Percentiles rank a stretch among this genome's conserved stretches.
phyloP scores from a whole-genome alignment of 257 asterid genomes.

The Fraxinus quadrangulata region DNA sequence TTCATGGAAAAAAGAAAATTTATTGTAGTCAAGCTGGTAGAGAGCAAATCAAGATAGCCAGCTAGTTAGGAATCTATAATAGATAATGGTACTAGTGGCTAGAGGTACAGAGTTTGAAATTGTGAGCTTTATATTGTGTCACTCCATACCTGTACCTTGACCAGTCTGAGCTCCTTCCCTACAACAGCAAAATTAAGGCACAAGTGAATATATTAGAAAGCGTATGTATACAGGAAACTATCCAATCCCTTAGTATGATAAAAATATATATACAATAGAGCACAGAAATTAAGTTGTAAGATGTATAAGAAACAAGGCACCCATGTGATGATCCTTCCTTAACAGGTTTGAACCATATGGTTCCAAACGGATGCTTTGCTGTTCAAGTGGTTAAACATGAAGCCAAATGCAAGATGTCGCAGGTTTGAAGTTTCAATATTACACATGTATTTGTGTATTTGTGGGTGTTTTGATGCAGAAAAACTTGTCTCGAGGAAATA shows the following conservation, averaged over 20 bases:
- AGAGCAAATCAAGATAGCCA: too few relatives aligned
- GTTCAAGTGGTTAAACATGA: neutral
- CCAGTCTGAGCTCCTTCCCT: constrained; percentile 48
- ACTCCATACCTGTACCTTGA: constrained; percentile 39
- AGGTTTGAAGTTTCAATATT: neutral
- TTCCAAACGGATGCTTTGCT: neutral
- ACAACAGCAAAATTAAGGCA: constrained; percentile 11
- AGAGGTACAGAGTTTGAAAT: too few relatives aligned
- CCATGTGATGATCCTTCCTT: neutral
- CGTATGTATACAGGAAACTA: neutral
- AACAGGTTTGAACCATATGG: neutral
- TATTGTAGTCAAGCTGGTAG: too few relatives aligned
- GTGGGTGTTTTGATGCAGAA: neutral
- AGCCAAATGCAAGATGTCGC: neutral
- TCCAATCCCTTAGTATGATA: neutral
- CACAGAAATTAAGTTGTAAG: neutral
- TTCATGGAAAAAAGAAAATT: too few relatives aligned
- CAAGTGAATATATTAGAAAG: constrained; percentile 1
- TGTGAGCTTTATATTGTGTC: neutral
- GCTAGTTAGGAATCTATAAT: too few relatives aligned
- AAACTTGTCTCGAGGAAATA: neutral
- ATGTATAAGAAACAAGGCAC: neutral
- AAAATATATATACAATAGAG: neutral
- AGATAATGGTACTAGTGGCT: too few relatives aligned
- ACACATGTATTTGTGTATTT: too few relatives aligned